Percentiles rank a stretch among this genome's conserved stretches.
Conservation (phyloP, 2,329 filamentous ascomycete genomes). For the Purpureocillium takamizusanense region DNA sequence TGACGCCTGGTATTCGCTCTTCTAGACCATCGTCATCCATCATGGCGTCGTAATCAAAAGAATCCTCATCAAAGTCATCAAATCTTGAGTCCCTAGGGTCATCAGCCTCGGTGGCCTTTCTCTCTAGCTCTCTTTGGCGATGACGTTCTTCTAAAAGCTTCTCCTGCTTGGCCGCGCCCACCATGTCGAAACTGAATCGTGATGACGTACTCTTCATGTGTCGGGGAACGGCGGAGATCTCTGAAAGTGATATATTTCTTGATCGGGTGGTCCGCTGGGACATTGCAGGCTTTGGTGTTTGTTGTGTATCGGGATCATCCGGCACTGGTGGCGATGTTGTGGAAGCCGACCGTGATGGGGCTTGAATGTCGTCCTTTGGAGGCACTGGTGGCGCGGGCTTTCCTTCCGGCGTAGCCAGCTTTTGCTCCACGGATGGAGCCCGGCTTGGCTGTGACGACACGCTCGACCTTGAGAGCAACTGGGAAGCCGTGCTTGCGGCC, state of each 20-base stretch:
- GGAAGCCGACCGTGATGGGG: constrained; percentile 9
- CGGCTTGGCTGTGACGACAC: constrained; percentile 13
- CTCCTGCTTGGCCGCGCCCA: constrained; percentile 58
- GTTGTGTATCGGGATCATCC: constrained; percentile 8
- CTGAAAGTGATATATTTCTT: constrained; percentile 43
- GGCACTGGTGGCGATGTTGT: constrained; percentile 11
- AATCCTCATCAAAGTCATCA: constrained; percentile 54
- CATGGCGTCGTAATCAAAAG: constrained; percentile 53
- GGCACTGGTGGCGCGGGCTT: constrained; percentile 25
- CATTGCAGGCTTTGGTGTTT: constrained; percentile 10
- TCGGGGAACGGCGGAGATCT: constrained; percentile 42
- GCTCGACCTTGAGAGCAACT: constrained; percentile 15
- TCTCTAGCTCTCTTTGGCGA: constrained; percentile 56
- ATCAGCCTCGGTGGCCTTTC: constrained; percentile 32
- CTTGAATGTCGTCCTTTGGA: constrained; percentile 24
- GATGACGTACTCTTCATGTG: constrained; percentile 72
- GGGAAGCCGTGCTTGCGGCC: constrained; percentile 14
- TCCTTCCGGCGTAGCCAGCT: constrained; percentile 4
- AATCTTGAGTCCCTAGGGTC: constrained; percentile 41
- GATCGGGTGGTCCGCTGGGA: constrained; percentile 31
- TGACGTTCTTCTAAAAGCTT: constrained; percentile 66
- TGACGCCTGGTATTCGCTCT: constrained; percentile 55
- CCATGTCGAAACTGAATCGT: constrained; percentile 75
- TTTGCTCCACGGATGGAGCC: constrained; percentile 5
- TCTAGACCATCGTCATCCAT: constrained; percentile 58